Conservation (phyloP, 495 filamentous ascomycete genomes). For the Tuber aestivum region DNA sequence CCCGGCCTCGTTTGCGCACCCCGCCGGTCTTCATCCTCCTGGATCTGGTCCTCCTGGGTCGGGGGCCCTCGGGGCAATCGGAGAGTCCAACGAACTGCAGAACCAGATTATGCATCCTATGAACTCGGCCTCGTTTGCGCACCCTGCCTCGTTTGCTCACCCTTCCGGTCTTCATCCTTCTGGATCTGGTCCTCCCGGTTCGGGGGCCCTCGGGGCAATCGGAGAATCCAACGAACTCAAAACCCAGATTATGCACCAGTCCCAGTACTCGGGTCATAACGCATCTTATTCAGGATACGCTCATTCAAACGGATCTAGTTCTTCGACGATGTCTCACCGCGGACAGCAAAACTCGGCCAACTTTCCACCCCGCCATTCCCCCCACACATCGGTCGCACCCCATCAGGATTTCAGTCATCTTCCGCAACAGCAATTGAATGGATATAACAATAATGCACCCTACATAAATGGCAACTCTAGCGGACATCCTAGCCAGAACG, state of each 20-base stretch:
- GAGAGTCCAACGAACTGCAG: conserved; percentile 23
- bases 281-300: conserved; percentile 19
- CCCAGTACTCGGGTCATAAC: conserved; percentile 34
- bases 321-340: conserved; percentile 22
- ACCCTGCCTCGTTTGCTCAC: conserved; percentile 90
- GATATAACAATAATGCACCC: conserved; percentile 28
- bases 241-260: conserved; percentile 33
- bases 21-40: conserved; percentile 62
- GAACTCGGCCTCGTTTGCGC: no score
- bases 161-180: conserved; percentile 64
- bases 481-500: conserved; percentile 24
- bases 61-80: conserved; percentile 18
- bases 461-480: conserved; percentile 38
- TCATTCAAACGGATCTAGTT: conserved; percentile 27
- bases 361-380: conserved; percentile 37
- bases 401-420: conserved; percentile 39
- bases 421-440: conserved; percentile 37
- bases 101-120: no score
- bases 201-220: conserved; percentile 21
- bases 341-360: conserved; percentile 26
- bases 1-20: conserved; percentile 91
- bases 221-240: conserved; percentile 22
- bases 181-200: conserved; percentile 15
- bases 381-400: conserved; percentile 28
- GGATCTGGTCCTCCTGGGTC: conserved; percentile 20